Conservation (phyloP, 805 yeast species). For the Wickerhamiella qilinensis region DNA sequence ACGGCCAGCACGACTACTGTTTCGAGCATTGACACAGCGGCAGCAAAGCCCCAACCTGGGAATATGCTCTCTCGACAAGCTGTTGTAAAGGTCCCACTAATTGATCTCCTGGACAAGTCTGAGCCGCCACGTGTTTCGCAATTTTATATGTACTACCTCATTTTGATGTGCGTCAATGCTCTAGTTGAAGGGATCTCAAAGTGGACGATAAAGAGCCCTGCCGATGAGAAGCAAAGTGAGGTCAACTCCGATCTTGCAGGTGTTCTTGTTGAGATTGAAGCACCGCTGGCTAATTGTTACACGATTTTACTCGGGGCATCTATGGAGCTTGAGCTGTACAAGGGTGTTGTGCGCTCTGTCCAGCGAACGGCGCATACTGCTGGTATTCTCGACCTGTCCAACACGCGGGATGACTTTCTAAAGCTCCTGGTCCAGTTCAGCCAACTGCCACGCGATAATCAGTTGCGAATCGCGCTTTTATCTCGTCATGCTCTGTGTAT, state of each 20-base stretch:
- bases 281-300: constrained; percentile 28
- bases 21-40: constrained; percentile 1
- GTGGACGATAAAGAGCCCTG: constrained; percentile 11
- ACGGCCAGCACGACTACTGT: neutral
- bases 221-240: constrained; percentile 2
- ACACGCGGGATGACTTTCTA: constrained; percentile 41
- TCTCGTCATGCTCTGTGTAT: constrained; percentile 60
- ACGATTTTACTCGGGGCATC: constrained; percentile 44
- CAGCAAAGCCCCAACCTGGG: neutral
- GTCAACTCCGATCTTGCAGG: neutral
- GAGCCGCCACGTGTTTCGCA: constrained; percentile 59
- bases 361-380: constrained; percentile 73
- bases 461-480: constrained; percentile 23
- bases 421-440: constrained; percentile 16
- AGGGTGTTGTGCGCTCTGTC: constrained; percentile 47
- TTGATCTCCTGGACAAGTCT: constrained; percentile 66
- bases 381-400: constrained; percentile 48
- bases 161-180: constrained; percentile 34
- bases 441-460: constrained; percentile 8
- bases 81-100: constrained; percentile 27
- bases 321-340: constrained; percentile 56
- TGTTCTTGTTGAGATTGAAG: constrained; percentile 5
- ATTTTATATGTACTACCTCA: constrained; percentile 44
- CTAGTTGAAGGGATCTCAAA: constrained; percentile 57
- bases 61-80: constrained; percentile 6